Evolutionary conservation across 106 monocot genomes (phyloP), one percentile per base, ranked within the genome.

Genomic region (Narthecium ossifragum): DNA sequence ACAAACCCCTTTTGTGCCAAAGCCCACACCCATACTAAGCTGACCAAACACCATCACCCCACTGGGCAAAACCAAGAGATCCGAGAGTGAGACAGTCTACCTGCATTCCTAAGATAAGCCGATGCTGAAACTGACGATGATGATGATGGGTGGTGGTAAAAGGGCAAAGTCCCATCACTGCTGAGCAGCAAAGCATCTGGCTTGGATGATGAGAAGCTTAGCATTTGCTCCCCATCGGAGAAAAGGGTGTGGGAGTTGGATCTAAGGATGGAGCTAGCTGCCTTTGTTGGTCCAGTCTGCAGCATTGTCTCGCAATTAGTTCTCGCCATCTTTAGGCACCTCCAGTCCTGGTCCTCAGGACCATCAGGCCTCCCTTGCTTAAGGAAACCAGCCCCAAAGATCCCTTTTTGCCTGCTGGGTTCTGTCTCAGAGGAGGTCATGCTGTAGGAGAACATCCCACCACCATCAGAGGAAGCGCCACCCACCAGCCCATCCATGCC

Each of bases 201-300:
- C 53, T 53, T 77, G 15, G 73, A 56, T 6, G 70, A 59, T 1
- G 88, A 88, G 78, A 92, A 92, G 79, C 83, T 86, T 7, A 92
- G 75, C 92, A 92, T 92, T 34, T 80, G 86, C 77, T 78, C 86
- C 13, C 77, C 81, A 25, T 75, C 81, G 31, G 70, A 66, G 29
- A 66, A 76, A 46, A 73, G 68, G 45, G 67, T 60, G 43, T 46
- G 53, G 34, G 78, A 31, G 29, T 61, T 61, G 56, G 84, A 73
- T 61, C 69, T 64, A 15, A 65, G 55, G 12, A 67, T 51, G 68
- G 46, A 6, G 54, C 17, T 43, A 10, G 43, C 38, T 37, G 31
- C 30, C 60, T 53, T 64, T 12, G 37, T 34, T 55, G 64, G 46
- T 26, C 59, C 22, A 43, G 32, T 26, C 69, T 51, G 8, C 17